phyloP scores from a whole-genome alignment of 2,329 filamentous ascomycete species.

The Dothideomycetidae sp. region DNA sequence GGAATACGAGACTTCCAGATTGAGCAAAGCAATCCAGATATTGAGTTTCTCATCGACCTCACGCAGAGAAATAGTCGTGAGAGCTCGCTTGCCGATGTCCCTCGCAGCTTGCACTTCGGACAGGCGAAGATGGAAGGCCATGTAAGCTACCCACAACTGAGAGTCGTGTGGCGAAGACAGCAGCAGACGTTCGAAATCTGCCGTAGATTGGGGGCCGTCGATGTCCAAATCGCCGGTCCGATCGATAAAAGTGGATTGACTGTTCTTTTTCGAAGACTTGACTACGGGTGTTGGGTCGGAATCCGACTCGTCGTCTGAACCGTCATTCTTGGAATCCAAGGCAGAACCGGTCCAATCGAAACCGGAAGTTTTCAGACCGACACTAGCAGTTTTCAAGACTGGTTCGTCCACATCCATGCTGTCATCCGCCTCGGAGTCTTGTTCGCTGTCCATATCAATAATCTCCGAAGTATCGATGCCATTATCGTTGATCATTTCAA shows the following conservation, averaged over 20 bases:
- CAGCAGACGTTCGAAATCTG: conserved; percentile 86
- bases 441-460: conserved; percentile 29
- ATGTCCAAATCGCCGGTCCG: conserved; percentile 82
- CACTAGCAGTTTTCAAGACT: conserved; percentile 18
- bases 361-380: conserved; percentile 52
- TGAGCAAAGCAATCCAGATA: conserved; percentile 87
- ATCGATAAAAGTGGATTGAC: conserved; percentile 63
- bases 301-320: conserved; percentile 34
- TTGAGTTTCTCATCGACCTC: conserved; percentile 90
- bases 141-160: conserved; percentile 86
- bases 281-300: conserved; percentile 35
- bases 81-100: conserved; percentile 76
- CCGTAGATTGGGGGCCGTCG: conserved; percentile 74
- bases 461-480: conserved; percentile 31
- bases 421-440: conserved; percentile 37
- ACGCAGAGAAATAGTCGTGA: conserved; percentile 79
- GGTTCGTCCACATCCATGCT: conserved; percentile 28
- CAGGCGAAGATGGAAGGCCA: conserved; percentile 94
- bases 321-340: conserved; percentile 37
- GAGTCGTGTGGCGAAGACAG: conserved; percentile 90
- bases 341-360: conserved; percentile 76
- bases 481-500: conserved; percentile 25
- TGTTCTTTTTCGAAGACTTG: conserved; percentile 44
- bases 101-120: conserved; percentile 80
- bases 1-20: conserved; percentile 74